Evolutionary conservation across 2,329 filamentous ascomycete genomes (phyloP).

Genomic region (Boeremia exigua): DNA sequence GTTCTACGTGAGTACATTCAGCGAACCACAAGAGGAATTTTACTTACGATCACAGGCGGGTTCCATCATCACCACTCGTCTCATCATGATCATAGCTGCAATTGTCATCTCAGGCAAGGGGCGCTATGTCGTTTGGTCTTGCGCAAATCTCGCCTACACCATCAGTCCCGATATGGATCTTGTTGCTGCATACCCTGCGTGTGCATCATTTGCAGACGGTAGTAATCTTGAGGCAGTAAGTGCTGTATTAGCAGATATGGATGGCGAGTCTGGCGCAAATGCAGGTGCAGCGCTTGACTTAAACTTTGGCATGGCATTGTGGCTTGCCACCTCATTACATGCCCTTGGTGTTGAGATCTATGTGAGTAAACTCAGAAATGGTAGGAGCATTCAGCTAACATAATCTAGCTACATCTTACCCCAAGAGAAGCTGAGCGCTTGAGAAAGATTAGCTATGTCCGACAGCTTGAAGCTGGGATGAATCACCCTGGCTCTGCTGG

Average conservation of each 20-base stretch:
- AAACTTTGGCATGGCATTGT: slow-evolving; percentile 60
- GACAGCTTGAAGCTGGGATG: slow-evolving; percentile 62
- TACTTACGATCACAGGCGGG: slow-evolving; percentile 46
- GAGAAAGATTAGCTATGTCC: slow-evolving; percentile 61
- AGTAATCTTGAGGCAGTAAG: slow-evolving; percentile 25
- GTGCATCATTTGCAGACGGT: slow-evolving; percentile 50
- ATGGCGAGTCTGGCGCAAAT: slow-evolving; percentile 29
- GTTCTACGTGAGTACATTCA: slow-evolving; percentile 27
- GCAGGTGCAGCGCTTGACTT: slow-evolving; percentile 54
- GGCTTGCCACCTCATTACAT: slow-evolving; percentile 62
- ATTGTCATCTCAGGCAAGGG: slow-evolving; percentile 46
- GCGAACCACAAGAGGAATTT: neutral
- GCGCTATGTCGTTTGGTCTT: slow-evolving; percentile 52
- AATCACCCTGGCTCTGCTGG: slow-evolving; percentile 48
- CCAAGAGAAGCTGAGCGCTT: slow-evolving; percentile 61
- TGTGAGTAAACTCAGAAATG: neutral
- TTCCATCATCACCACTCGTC: slow-evolving; percentile 59
- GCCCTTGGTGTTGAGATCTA: slow-evolving; percentile 24
- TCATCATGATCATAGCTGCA: slow-evolving; percentile 55
- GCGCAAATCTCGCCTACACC: slow-evolving; percentile 53
- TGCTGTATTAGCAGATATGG: slow-evolving; percentile 33
- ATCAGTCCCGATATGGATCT: neutral
- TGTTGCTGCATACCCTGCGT: slow-evolving; percentile 52
- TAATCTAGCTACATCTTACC: slow-evolving; percentile 46
- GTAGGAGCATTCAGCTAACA: neutral